phyloP scores from a whole-genome alignment of 2,329 filamentous ascomycete genomes.

The Davidsoniella australis region DNA sequence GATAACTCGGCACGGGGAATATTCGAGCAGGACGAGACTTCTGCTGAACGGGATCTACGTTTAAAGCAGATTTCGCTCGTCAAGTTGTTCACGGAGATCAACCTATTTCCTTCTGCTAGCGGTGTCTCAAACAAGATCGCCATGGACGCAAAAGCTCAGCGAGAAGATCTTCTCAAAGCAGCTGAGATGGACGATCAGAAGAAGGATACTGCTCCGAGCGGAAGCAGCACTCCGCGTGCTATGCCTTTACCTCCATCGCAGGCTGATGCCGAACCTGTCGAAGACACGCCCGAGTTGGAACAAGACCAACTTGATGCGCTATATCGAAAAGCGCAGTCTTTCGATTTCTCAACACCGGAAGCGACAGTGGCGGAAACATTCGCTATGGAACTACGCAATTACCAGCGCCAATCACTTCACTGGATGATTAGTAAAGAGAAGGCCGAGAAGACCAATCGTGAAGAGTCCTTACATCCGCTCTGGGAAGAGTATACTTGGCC shows the following conservation, averaged over 20 bases:
- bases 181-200: constrained; percentile 69
- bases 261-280: constrained; percentile 39
- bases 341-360: constrained; percentile 83
- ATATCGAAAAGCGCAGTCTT: constrained; percentile 91
- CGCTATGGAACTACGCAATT: constrained; percentile 66
- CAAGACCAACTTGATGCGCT: constrained; percentile 87
- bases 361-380: constrained; percentile 73
- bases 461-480: constrained; percentile 81
- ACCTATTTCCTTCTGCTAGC: constrained; percentile 61
- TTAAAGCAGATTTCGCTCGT: constrained; percentile 77
- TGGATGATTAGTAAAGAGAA: constrained; percentile 97
- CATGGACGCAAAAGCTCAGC: constrained; percentile 45
- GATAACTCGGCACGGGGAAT: constrained; percentile 31
- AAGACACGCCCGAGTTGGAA: constrained; percentile 81
- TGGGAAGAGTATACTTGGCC: constrained; percentile 97
- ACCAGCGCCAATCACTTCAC: constrained; percentile 85
- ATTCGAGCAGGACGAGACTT: constrained; percentile 73
- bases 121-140: constrained; percentile 35
- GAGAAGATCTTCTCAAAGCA: constrained; percentile 71
- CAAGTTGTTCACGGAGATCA: constrained; percentile 77
- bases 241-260: neutral
- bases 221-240: neutral
- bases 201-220: constrained; percentile 18
- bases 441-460: constrained; percentile 51
- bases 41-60: constrained; percentile 68